Percentiles rank a stretch among this genome's conserved stretches.
Evolutionary conservation across 163 green algal genomes (phyloP).

Genomic region (Picocystis sp.): DNA sequence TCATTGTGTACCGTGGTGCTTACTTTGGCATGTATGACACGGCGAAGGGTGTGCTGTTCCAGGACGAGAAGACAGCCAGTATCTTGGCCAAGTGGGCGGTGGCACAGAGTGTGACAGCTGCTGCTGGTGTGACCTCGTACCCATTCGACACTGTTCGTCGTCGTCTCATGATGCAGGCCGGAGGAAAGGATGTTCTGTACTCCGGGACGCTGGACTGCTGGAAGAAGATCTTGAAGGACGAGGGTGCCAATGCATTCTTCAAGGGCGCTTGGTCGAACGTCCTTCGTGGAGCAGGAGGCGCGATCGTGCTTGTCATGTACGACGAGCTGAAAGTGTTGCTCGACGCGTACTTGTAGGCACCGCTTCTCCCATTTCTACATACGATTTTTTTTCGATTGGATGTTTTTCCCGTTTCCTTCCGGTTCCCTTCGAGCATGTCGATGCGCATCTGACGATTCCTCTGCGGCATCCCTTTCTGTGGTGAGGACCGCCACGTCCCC

Average conservation of each 20-base stretch:
- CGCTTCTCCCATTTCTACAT: no score
- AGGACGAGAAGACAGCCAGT: conserved; percentile 39
- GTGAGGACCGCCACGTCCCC: no score
- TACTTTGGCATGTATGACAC: conserved; percentile 99
- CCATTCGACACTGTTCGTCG: conserved; percentile 97
- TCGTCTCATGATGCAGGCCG: conserved; percentile 94
- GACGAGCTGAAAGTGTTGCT: conserved; percentile 51
- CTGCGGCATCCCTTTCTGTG: no score
- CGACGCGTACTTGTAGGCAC: no score
- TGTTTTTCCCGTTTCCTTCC: no score
- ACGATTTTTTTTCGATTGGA: no score
- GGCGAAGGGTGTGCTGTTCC: conserved; percentile 77
- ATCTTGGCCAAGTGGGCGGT: conserved; percentile 54
- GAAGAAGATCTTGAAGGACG: conserved; percentile 66
- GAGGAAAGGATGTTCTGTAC: conserved; percentile 70
- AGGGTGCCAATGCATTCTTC: conserved; percentile 81
- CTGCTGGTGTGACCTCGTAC: conserved; percentile 78
- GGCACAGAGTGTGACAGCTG: conserved; percentile 59
- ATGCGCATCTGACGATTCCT: no score
- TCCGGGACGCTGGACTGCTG: conserved; percentile 71
- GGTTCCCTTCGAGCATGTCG: no score
- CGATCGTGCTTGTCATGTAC: conserved; percentile 72
- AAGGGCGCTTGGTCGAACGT: conserved; percentile 94
- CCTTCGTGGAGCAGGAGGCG: conserved; percentile 75
- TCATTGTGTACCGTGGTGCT: conserved; percentile 96